Evolutionary conservation across 768 basidiomycete species (phyloP), one percentile per base, ranked within the genome.

Genomic region (Coprinopsis strossmayeri): DNA sequence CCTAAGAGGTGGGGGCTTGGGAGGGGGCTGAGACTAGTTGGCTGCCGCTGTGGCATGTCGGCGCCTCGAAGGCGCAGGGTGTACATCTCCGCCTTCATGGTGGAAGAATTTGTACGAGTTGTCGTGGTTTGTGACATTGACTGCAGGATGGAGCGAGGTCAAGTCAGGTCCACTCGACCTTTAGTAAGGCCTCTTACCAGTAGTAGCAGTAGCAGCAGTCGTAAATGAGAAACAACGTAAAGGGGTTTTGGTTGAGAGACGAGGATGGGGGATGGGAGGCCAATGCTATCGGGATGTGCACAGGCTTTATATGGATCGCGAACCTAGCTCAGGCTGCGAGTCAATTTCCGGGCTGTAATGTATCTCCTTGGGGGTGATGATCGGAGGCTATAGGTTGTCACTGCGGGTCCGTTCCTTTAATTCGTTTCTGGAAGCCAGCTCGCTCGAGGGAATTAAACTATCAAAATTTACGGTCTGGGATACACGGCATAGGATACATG

Each of bases 11-110:
- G 21, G 2, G 50, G 43, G 43, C 17, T 34, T 5, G 30, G 44
- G 3, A 51, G 11, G 12, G 50, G 50, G 37, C 50, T 51, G 20
- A 51, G 45, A 3, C 25, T 15, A 3, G 27, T n/a, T 32, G 25
- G 43, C 5, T 5, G 18, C 27, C 4, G 43, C 11, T 10, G 40
- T 24, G 20, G 40, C 9, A 5, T 9, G 17, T 28, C 20, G 11
- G 4, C 43, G 15, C 43, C 43, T 18, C 27, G 5, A 5, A 45
- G 28, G 15, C 43, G 25, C 15, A 45, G 27, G 23, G 43, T 10
- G 43, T 28, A 30, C 27, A 32, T 45, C 7, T 5, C 23, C 25
- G 25, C 3, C 5, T 25, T 42, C 11, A 5, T 11, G 23, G 5
- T 42, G 24, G 21, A 42, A 5, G 18, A 17, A 5, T 38, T 7